Conservation (phyloP, 345 rosid genomes). For the Gossypium herbaceum region DNA sequence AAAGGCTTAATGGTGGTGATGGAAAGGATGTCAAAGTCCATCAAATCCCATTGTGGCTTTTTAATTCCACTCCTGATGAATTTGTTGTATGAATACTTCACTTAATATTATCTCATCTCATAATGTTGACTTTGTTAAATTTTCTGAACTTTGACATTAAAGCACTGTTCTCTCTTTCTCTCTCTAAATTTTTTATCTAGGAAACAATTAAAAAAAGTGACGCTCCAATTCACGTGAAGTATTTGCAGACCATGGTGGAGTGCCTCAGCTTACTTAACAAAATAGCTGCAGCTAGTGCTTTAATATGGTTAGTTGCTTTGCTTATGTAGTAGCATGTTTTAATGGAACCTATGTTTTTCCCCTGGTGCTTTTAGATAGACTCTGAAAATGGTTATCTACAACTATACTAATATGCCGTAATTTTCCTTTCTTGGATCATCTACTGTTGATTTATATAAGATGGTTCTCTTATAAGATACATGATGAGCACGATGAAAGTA, state of each 20-base stretch:
- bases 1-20: slow-evolving; percentile 58
- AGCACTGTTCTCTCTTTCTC: neutral
- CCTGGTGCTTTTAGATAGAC: neutral
- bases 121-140: slow-evolving; percentile 10
- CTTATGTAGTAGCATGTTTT: slow-evolving; percentile 12
- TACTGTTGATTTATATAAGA: neutral
- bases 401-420: neutral
- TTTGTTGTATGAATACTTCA: slow-evolving; percentile 55
- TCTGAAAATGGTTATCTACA: slow-evolving; percentile 4
- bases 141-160: slow-evolving; percentile 29
- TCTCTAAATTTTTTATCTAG: slow-evolving; percentile 29
- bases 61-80: slow-evolving; percentile 87
- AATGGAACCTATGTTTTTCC: slow-evolving; percentile 6
- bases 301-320: slow-evolving; percentile 73
- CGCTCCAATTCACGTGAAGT: slow-evolving; percentile 83
- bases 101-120: slow-evolving; percentile 18
- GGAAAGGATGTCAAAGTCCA: slow-evolving; percentile 46
- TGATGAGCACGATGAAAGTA: neutral
- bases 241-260: slow-evolving; percentile 95
- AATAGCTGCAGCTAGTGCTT: slow-evolving; percentile 96
- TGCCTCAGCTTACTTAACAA: slow-evolving; percentile 94
- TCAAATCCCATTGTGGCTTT: slow-evolving; percentile 80
- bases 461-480: neutral
- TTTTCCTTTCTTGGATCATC: neutral
- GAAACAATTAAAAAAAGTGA: slow-evolving; percentile 85